Evolutionary conservation across 2,329 filamentous ascomycete species (phyloP).

Genomic region (Thielaviopsis populi): DNA sequence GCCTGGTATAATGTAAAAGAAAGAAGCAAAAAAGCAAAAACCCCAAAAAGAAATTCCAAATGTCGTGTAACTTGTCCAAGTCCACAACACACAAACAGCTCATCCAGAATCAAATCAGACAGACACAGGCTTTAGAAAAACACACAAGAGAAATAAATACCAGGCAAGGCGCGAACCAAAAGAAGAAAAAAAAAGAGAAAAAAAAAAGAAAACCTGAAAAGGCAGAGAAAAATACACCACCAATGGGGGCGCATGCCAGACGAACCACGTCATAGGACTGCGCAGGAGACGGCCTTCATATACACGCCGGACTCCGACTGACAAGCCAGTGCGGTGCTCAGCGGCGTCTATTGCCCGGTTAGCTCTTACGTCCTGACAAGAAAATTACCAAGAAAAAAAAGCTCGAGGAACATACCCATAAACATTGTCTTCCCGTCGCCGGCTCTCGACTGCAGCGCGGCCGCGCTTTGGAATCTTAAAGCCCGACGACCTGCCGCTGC

Average conservation of each 20-base stretch:
- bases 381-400: background rate
- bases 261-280: too few relatives aligned
- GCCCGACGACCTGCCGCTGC: background rate
- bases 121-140: background rate
- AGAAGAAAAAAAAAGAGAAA: background rate
- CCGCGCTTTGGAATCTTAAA: background rate
- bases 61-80: too few relatives aligned
- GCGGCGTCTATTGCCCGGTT: background rate
- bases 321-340: background rate
- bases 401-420: background rate
- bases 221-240: too few relatives aligned
- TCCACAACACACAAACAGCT: too few relatives aligned
- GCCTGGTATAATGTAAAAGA: constrained; percentile 8
- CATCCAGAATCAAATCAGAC: too few relatives aligned
- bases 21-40: background rate
- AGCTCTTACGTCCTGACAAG: too few relatives aligned
- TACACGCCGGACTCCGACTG: too few relatives aligned
- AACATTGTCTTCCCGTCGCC: background rate
- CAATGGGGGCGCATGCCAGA: too few relatives aligned
- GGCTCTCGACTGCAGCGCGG: background rate
- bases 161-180: background rate
- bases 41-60: background rate
- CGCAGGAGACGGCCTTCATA: too few relatives aligned
- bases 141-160: background rate
- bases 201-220: too few relatives aligned